Base-by-base conservation (phyloP, 2,329 filamentous ascomycete species). In the Alternaria ventricosa region DNA sequence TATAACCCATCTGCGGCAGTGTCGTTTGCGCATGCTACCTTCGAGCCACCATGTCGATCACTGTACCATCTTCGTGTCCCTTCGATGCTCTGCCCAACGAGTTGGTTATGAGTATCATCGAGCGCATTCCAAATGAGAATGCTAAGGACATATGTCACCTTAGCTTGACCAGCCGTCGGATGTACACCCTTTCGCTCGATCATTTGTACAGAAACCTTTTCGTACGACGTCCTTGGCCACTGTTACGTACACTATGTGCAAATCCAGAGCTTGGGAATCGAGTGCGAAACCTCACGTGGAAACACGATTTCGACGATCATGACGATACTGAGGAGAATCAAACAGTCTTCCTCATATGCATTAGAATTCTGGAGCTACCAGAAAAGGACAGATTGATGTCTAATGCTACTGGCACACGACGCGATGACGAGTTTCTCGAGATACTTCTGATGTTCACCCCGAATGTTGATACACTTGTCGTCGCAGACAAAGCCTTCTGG, bases 41-140 rank as follows among this genome's bases (percentile, higher is more conserved):
- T n/a, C n/a, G n/a, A 53, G 27, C n/a, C 27, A 36, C 18, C 12
- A 61, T 61, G 60, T 22, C 54, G 20, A 58, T 41, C 49, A 18
- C 46, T 28, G 36, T 15, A 25, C 20, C 33, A 41, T 20, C 45
- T 18, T 57, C 2, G 3, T 41, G 36, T 9, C 36, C 45, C 41
- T 58, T 61, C 23, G 4, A 25, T 53, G 41, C 20, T 46, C 55
- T 61, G 27, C 60, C 60, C 36, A 61, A 58, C 41, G 60, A 61
- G 23, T 23, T 61, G n/a, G 22, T 61, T 12, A 58, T 61, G 28
- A 28, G 27, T 13, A 61, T 61, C 30, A 58, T 61, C 47, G 60
- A 61, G 12, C 44, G 46, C 36, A 58, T 61, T 10, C 55, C 55
- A 15, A 41, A 58, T n/a, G 55, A 61, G 7, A 57, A 41, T 18